These are phyloP conservation scores for Leishmania lainsoni DNA, from an alignment of 208 protist species.

Conservation along the genomic window DNA sequence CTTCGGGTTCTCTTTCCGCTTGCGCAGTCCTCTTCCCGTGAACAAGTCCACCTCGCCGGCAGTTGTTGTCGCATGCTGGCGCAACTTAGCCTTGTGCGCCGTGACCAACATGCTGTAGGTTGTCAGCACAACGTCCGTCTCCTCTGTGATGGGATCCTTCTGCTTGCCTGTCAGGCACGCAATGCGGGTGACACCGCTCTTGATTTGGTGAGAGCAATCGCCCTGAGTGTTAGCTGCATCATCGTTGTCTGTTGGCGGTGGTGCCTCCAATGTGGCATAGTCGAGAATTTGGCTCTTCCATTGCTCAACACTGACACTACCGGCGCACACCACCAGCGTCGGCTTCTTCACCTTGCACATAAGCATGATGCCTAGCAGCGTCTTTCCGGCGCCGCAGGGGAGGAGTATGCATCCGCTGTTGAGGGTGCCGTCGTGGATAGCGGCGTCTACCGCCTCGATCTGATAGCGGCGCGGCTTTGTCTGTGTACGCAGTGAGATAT, in stretches of 20 bases:
- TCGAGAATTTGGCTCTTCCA: conserved; percentile 96
- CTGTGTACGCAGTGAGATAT: conserved; percentile 70
- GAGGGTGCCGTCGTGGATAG: conserved; percentile 53
- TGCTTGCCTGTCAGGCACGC: conserved; percentile 92
- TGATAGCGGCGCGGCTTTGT: conserved; percentile 84
- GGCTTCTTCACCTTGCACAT: conserved; percentile 95
- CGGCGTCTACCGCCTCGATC: conserved; percentile 80
- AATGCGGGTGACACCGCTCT: conserved; percentile 70
- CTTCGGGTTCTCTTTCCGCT: conserved; percentile 68
- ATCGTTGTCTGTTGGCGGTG: conserved; percentile 3
- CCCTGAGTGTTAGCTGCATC: neutral
- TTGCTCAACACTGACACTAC: conserved; percentile 96
- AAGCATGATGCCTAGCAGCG: conserved; percentile 98
- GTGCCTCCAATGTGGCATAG: conserved; percentile 79
- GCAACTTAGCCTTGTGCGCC: conserved; percentile 56
- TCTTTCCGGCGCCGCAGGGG: conserved; percentile 99
- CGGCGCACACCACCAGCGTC: conserved; percentile 95
- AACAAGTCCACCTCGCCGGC: conserved; percentile 10
- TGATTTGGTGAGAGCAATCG: conserved; percentile 11
- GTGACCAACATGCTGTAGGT: conserved; percentile 99
- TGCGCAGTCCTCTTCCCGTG: conserved; percentile 36
- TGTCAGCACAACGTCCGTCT: conserved; percentile 95
- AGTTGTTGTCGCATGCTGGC: conserved; percentile 24
- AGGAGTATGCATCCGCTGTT: conserved; percentile 98
- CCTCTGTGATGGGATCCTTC: conserved; percentile 89